phyloP scores from a whole-genome alignment of 345 rosid species.

The Camelina hispida region DNA sequence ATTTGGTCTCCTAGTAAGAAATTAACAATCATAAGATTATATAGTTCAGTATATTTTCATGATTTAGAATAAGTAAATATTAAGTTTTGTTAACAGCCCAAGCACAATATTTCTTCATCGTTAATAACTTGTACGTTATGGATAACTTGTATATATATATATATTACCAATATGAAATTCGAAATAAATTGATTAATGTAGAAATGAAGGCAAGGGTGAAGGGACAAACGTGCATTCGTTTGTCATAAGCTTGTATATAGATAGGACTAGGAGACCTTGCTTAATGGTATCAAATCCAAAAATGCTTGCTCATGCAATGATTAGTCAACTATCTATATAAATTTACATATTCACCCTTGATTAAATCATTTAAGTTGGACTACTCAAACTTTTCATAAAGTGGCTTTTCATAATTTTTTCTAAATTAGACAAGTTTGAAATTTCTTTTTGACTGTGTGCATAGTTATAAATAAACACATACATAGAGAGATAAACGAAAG shows the following conservation, averaged over 20 bases:
- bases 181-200: not conserved
- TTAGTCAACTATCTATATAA: constrained; percentile 35
- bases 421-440: not conserved
- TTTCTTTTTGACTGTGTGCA: constrained; percentile 1
- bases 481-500: constrained; percentile 11
- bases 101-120: too few species aligned
- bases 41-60: not conserved
- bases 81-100: too few species aligned
- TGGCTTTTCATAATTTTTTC: constrained; percentile 21
- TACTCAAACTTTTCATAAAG: constrained; percentile 30
- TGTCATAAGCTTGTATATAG: not conserved
- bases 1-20: not conserved
- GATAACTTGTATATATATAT: not conserved
- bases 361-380: constrained; percentile 30
- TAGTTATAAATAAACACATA: constrained; percentile 1
- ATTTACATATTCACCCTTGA: constrained; percentile 37
- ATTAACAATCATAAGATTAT: too few species aligned
- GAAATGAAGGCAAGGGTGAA: constrained; percentile 22
- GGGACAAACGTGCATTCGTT: constrained; percentile 12
- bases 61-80: not conserved
- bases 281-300: constrained; percentile 33
- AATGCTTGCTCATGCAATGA: constrained; percentile 31
- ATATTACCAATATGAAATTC: not conserved
- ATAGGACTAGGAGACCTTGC: not conserved
- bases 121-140: not conserved